phyloP scores from a whole-genome alignment of 495 filamentous ascomycete genomes.

The Chaetomium tenue region DNA sequence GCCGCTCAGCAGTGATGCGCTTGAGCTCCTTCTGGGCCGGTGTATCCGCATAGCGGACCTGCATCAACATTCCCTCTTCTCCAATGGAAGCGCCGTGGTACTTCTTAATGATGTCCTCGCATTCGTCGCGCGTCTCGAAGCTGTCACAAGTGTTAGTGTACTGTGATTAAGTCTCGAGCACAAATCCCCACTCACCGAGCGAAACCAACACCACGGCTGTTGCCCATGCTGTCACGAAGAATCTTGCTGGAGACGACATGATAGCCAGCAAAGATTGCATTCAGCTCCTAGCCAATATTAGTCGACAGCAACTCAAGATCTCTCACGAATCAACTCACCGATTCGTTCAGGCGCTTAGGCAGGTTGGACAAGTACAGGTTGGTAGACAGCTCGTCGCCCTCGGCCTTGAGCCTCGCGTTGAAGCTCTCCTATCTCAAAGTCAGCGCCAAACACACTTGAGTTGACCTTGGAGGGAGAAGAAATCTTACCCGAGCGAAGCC shows the following conservation, averaged over 20 bases:
- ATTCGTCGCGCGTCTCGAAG: slow-evolving; percentile 83
- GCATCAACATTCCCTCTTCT: slow-evolving; percentile 72
- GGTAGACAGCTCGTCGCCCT: slow-evolving; percentile 80
- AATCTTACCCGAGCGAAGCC: slow-evolving; percentile 80
- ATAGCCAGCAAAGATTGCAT: slow-evolving; percentile 77
- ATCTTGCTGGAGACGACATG: slow-evolving; percentile 88
- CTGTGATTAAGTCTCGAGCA: background rate
- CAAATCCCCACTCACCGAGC: slow-evolving; percentile 65
- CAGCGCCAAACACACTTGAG: slow-evolving; percentile 7
- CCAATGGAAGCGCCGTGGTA: slow-evolving; percentile 73
- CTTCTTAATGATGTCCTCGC: slow-evolving; percentile 77
- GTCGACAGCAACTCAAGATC: background rate
- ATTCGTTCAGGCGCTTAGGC: slow-evolving; percentile 83
- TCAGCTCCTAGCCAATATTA: slow-evolving; percentile 57
- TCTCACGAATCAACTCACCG: slow-evolving; percentile 50
- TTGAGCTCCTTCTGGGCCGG: slow-evolving; percentile 95
- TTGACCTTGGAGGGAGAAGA: background rate
- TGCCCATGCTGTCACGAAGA: slow-evolving; percentile 80
- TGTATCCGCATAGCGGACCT: slow-evolving; percentile 95
- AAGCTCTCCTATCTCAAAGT: slow-evolving; percentile 71
- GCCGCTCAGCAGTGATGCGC: slow-evolving; percentile 85
- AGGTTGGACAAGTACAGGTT: slow-evolving; percentile 98
- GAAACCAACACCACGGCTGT: slow-evolving; percentile 96
- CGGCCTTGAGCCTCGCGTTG: slow-evolving; percentile 90
- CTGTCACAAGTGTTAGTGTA: slow-evolving; percentile 46